Conservation (phyloP, 768 basidiomycete species). For the Ramaria sp. region DNA sequence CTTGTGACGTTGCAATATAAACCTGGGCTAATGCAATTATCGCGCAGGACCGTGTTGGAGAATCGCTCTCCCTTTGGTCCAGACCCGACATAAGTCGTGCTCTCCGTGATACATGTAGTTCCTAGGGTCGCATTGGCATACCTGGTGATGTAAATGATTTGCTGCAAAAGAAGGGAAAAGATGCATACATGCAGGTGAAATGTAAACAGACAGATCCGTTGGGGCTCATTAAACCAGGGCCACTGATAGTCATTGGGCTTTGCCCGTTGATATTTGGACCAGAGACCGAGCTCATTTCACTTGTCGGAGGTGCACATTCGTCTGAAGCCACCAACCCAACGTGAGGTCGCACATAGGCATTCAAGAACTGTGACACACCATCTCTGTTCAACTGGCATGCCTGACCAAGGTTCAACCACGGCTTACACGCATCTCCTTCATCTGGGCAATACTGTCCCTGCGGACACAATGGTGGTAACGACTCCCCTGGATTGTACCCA, state of each 20-base stretch:
- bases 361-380: constrained; percentile 33
- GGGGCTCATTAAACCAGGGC: constrained; percentile 54
- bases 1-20: constrained; percentile 63
- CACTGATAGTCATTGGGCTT: constrained; percentile 46
- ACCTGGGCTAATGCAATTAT: constrained; percentile 55
- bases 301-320: constrained; percentile 61
- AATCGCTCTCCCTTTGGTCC: constrained; percentile 42
- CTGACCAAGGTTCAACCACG: constrained; percentile 46
- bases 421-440: constrained; percentile 62
- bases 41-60: constrained; percentile 70
- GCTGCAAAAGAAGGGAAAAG: neutral
- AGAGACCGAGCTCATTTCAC: constrained; percentile 28
- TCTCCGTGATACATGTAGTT: constrained; percentile 57
- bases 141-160: constrained; percentile 28
- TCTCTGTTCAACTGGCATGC: constrained; percentile 81
- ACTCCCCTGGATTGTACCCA: constrained; percentile 36
- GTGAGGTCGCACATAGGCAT: neutral
- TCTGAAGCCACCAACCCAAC: constrained; percentile 34
- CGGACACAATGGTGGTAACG: constrained; percentile 51
- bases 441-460: constrained; percentile 73
- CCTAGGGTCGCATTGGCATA: constrained; percentile 70
- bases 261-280: constrained; percentile 15
- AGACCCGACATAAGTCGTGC: constrained; percentile 69
- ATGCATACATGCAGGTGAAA: constrained; percentile 64
- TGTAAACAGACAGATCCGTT: constrained; percentile 82